phyloP scores from a whole-genome alignment of 192 early-diverging fungal genomes.

The Dissophora ornata region DNA sequence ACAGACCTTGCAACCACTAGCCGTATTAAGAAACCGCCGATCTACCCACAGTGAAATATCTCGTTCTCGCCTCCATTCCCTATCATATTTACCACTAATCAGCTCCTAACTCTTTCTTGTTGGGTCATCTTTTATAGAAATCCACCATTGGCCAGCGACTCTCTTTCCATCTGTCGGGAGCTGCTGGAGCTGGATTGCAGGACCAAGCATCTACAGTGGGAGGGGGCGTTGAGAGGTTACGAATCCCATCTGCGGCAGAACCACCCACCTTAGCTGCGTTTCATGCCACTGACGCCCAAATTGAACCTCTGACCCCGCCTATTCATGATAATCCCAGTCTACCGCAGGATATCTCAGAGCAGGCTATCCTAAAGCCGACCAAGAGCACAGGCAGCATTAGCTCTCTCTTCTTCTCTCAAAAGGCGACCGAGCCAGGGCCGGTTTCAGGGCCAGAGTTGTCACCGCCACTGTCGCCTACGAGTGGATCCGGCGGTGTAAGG shows the following conservation, averaged over 20 bases:
- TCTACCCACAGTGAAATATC: no score
- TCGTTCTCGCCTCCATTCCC: no score
- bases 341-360: no score
- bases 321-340: no score
- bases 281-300: no score
- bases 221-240: slow-evolving; percentile 22
- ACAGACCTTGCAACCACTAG: no score
- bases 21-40: no score
- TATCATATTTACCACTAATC: no score
- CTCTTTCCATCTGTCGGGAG: slow-evolving; percentile 60
- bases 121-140: no score
- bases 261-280: not conserved
- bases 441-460: slow-evolving; percentile 14
- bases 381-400: slow-evolving; percentile 8
- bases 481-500: not conserved
- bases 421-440: slow-evolving; percentile 1
- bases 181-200: slow-evolving; percentile 7
- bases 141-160: slow-evolving; percentile 85
- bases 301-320: no score
- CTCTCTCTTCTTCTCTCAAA: slow-evolving; percentile 11
- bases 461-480: slow-evolving; percentile 32
- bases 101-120: no score
- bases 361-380: not conserved
- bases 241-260: slow-evolving; percentile 6
- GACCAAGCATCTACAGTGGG: not conserved